Evolutionary conservation across 1,284 basidiomycete species (phyloP).

Genomic region (Moniliophthora roreri): DNA sequence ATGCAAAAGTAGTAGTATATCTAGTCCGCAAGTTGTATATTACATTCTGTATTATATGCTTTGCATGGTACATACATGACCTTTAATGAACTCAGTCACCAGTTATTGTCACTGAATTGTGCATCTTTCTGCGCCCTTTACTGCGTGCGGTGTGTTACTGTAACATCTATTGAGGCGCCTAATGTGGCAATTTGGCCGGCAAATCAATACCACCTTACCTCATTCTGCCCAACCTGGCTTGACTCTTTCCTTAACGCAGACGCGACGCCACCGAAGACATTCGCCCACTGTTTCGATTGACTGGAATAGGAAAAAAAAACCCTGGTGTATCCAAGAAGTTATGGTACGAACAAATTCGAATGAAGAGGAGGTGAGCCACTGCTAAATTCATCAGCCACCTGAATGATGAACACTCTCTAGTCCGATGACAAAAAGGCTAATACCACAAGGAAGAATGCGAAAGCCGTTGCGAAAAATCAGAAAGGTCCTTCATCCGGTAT

Average conservation of each 20-base stretch:
- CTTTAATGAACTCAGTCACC: slow-evolving; percentile 1
- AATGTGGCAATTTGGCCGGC: too few species aligned
- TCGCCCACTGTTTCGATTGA: too few species aligned
- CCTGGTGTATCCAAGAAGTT: too few species aligned
- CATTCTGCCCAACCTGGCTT: too few species aligned
- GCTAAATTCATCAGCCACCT: neutral
- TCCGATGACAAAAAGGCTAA: slow-evolving; percentile 50
- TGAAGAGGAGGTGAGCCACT: slow-evolving; percentile 1
- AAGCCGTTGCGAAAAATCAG: slow-evolving; percentile 34
- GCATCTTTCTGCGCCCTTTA: too few species aligned
- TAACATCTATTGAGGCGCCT: too few species aligned
- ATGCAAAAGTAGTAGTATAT: neutral
- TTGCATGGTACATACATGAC: neutral
- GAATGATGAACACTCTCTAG: slow-evolving; percentile 20
- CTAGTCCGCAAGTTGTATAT: neutral
- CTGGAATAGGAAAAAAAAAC: too few species aligned
- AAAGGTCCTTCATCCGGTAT: slow-evolving; percentile 50
- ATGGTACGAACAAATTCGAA: slow-evolving; percentile 4
- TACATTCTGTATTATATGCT: neutral
- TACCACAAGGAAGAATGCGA: slow-evolving; percentile 41
- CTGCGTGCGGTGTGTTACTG: too few species aligned
- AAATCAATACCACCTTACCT: too few species aligned
- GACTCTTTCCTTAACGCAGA: too few species aligned
- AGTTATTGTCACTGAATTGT: too few species aligned
- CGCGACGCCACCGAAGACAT: too few species aligned